Conservation (phyloP, 2,329 filamentous ascomycete genomes). For the Pseudocercospora vitis region DNA sequence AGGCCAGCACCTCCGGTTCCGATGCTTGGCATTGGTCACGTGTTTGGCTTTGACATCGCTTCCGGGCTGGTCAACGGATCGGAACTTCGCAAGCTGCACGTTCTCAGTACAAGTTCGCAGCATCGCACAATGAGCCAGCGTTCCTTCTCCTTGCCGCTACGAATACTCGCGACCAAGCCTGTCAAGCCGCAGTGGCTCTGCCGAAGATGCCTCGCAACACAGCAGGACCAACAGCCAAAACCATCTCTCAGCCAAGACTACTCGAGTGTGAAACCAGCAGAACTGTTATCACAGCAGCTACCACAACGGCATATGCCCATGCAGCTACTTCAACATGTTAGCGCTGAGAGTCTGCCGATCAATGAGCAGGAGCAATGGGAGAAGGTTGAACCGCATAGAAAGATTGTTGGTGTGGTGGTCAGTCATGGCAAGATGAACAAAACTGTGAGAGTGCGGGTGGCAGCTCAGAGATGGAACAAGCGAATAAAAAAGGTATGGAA, state of each 20-base stretch:
- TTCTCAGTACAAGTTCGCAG: constrained; percentile 10
- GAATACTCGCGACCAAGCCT: constrained; percentile 24
- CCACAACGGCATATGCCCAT: constrained; percentile 11
- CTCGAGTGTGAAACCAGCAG: constrained; percentile 4
- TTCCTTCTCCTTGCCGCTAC: constrained; percentile 29
- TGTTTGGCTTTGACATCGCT: no score
- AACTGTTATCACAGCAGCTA: constrained; percentile 12
- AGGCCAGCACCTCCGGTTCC: no score
- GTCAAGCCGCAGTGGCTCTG: constrained; percentile 33
- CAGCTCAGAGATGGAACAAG: constrained; percentile 69
- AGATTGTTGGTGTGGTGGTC: constrained; percentile 64
- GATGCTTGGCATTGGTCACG: no score
- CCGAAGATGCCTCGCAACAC: constrained; percentile 35
- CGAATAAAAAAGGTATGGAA: constrained; percentile 71
- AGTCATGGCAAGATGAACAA: constrained; percentile 75
- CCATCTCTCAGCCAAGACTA: constrained; percentile 17
- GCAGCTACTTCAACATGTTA: constrained; percentile 12
- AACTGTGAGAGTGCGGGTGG: constrained; percentile 75
- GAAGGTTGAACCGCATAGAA: constrained; percentile 27
- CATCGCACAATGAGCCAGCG: constrained; percentile 30
- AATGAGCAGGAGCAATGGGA: constrained; percentile 32
- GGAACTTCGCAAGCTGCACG: constrained; percentile 15
- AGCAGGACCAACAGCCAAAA: constrained; percentile 17
- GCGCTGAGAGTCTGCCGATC: constrained; percentile 19
- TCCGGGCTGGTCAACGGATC: constrained; percentile 3